These are phyloP conservation scores for Trichoderma koningii DNA, from an alignment of 2,329 filamentous ascomycete genomes.

Conservation along the genomic window DNA sequence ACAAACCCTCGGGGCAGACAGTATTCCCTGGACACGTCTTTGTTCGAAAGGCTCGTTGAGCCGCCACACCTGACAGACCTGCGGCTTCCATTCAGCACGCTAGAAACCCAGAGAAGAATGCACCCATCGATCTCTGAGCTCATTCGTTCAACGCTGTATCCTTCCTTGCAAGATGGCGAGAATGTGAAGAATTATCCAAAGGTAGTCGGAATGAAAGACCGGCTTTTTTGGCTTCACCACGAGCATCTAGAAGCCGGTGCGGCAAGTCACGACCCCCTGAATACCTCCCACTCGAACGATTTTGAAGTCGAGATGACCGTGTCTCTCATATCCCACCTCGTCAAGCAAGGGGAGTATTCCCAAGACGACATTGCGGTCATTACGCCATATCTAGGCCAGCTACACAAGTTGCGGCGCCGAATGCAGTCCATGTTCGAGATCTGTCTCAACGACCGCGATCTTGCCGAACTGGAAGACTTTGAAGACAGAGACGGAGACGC, in stretches of 20 bases:
- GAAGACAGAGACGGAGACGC: slow-evolving; percentile 32
- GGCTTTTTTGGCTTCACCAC: slow-evolving; percentile 66
- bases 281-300: slow-evolving; percentile 35
- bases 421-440: slow-evolving; percentile 59
- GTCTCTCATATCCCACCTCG: slow-evolving; percentile 64
- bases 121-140: slow-evolving; percentile 62
- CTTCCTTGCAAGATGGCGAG: slow-evolving; percentile 53
- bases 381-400: slow-evolving; percentile 64
- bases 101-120: slow-evolving; percentile 67
- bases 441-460: slow-evolving; percentile 64
- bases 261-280: slow-evolving; percentile 37
- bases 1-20: slow-evolving; percentile 50
- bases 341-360: slow-evolving; percentile 63
- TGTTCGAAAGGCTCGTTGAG: slow-evolving; percentile 62
- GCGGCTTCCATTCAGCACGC: slow-evolving; percentile 38
- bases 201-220: slow-evolving; percentile 55
- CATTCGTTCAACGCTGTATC: slow-evolving; percentile 60
- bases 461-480: slow-evolving; percentile 51
- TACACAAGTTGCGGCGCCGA: slow-evolving; percentile 51
- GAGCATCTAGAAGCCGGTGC: slow-evolving; percentile 46
- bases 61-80: slow-evolving; percentile 31
- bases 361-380: slow-evolving; percentile 67
- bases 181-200: slow-evolving; percentile 32
- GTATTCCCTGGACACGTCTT: slow-evolving; percentile 59
- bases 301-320: slow-evolving; percentile 66